phyloP scores from a whole-genome alignment of 768 basidiomycete species.

The Paxillus rubicundulus region DNA sequence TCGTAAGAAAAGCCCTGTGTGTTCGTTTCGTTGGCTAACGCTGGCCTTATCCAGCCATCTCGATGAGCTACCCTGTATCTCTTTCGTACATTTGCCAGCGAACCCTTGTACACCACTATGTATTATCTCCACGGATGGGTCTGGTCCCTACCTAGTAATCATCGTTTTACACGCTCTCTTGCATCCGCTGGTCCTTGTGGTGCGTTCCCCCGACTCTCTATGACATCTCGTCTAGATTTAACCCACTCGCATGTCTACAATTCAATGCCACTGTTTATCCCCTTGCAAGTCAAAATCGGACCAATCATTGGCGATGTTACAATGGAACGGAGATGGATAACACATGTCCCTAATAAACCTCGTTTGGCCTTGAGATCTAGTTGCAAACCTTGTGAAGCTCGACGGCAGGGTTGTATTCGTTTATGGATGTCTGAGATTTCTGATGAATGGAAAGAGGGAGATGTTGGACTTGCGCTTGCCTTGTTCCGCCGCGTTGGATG shows the following conservation, averaged over 20 bases:
- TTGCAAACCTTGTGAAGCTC: no score
- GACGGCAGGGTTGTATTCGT: no score
- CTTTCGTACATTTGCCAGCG: neutral
- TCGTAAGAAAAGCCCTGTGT: conserved; percentile 3
- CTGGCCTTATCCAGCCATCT: conserved; percentile 13
- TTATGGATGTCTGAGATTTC: conserved; percentile 8
- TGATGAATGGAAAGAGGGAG: no score
- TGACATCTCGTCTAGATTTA: neutral
- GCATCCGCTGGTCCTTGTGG: conserved; percentile 10
- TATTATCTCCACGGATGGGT: neutral
- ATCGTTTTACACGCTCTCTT: conserved; percentile 1
- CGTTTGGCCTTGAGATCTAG: neutral
- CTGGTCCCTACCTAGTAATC: neutral
- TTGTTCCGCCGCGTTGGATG: no score
- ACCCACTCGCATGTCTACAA: conserved; percentile 2
- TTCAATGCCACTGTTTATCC: neutral
- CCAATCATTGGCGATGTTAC: neutral
- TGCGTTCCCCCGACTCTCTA: conserved; percentile 11
- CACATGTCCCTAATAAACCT: conserved; percentile 3
- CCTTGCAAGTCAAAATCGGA: neutral
- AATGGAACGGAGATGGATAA: conserved; percentile 1
- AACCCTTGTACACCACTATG: conserved; percentile 14
- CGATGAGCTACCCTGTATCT: conserved; percentile 12
- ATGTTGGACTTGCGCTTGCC: no score
- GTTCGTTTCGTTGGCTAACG: conserved; percentile 11